Conservation (phyloP, 164 flowering plant species). For the Hamamelis virginiana region DNA sequence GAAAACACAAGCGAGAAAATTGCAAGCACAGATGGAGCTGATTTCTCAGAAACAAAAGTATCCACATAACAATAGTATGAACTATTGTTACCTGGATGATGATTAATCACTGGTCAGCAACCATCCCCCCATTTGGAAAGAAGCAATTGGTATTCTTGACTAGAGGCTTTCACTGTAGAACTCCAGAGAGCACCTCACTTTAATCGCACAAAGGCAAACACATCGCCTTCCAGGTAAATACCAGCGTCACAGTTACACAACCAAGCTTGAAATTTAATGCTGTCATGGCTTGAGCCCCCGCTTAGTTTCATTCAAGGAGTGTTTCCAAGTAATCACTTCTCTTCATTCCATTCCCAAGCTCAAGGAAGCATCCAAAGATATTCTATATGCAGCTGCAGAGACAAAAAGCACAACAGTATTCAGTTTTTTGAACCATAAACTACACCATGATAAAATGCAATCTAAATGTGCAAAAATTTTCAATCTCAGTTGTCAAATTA, state of each 20-base stretch:
- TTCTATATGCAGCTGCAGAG: background rate
- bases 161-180: background rate
- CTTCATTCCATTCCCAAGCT: background rate
- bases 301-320: background rate
- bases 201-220: background rate
- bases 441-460: background rate
- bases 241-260: background rate
- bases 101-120: slow-evolving; percentile 1
- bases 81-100: background rate
- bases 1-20: background rate
- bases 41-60: background rate
- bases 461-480: no score
- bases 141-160: background rate
- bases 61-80: background rate
- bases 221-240: background rate
- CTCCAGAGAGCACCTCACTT: background rate
- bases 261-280: background rate
- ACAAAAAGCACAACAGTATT: background rate
- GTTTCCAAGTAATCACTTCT: background rate
- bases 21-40: background rate
- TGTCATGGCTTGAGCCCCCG: background rate
- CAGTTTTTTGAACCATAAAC: background rate
- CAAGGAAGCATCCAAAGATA: background rate
- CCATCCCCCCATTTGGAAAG: background rate
- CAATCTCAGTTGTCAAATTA: no score